Conservation (phyloP, 2,329 filamentous ascomycete genomes). For the Neoascochyta sp. region DNA sequence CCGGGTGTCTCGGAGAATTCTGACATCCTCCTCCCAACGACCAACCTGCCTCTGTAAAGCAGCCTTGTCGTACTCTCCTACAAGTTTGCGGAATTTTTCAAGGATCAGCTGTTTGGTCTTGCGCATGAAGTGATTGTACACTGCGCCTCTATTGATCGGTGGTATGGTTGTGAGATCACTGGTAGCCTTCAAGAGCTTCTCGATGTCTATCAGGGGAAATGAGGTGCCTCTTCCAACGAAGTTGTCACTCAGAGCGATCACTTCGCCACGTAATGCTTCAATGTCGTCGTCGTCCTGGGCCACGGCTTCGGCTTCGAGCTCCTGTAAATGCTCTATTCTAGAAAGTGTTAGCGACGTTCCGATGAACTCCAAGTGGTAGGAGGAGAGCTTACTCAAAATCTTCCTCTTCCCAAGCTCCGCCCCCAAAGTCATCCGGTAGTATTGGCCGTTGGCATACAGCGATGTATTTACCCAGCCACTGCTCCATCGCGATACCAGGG, state of each 20-base stretch:
- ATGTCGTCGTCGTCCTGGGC: conserved; percentile 52
- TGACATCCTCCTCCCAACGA: conserved; percentile 57
- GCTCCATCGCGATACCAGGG: conserved; percentile 42
- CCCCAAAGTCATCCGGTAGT: conserved; percentile 46
- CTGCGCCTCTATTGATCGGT: conserved; percentile 52
- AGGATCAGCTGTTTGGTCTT: conserved; percentile 50
- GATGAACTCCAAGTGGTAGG: too few relatives aligned
- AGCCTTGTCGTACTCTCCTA: conserved; percentile 49
- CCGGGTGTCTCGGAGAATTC: conserved; percentile 43
- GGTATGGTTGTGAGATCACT: conserved; percentile 61
- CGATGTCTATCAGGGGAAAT: conserved; percentile 27
- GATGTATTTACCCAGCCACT: conserved; percentile 57
- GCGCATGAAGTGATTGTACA: conserved; percentile 64
- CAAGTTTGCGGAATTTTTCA: conserved; percentile 48
- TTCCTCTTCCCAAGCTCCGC: conserved; percentile 56
- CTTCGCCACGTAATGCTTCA: conserved; percentile 37
- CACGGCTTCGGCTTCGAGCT: conserved; percentile 57
- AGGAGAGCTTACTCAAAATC: too few relatives aligned
- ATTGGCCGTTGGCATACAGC: conserved; percentile 45
- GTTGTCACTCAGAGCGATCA: conserved; percentile 39
- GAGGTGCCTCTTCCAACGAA: conserved; percentile 30
- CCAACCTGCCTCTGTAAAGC: conserved; percentile 55
- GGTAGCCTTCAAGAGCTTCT: conserved; percentile 37
- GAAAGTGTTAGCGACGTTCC: too few relatives aligned
- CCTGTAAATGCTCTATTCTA: conserved; percentile 58